Evolutionary conservation across 2,329 filamentous ascomycete genomes (phyloP).

Genomic region (Colletotrichum plurivorum): DNA sequence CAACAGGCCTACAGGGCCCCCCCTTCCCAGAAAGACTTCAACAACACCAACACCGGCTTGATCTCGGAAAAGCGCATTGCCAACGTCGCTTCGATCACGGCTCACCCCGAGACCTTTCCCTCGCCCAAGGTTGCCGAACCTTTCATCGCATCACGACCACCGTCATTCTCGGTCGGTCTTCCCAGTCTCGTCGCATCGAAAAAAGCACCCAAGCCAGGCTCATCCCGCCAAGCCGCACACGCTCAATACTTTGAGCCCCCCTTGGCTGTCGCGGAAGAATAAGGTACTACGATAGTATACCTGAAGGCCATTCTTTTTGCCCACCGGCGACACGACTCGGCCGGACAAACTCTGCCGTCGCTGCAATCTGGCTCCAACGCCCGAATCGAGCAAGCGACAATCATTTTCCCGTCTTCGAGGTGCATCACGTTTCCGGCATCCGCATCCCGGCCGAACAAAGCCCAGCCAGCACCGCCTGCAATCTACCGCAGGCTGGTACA

Average conservation of each 20-base stretch:
- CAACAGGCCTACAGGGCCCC: background rate
- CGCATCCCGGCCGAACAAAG: constrained; percentile 35
- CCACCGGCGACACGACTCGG: constrained; percentile 21
- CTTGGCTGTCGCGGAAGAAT: constrained; percentile 4
- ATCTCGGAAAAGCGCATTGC: constrained; percentile 33
- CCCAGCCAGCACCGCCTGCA: constrained; percentile 15
- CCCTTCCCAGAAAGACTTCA: background rate
- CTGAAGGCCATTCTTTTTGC: constrained; percentile 9
- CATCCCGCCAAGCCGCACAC: constrained; percentile 13
- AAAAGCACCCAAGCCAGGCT: constrained; percentile 11
- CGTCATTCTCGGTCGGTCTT: constrained; percentile 14
- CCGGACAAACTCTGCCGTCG: constrained; percentile 21
- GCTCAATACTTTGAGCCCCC: background rate
- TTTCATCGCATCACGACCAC: constrained; percentile 3
- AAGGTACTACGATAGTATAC: background rate
- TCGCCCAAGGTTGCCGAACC: constrained; percentile 12
- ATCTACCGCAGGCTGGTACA: constrained; percentile 18
- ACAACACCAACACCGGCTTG: constrained; percentile 18
- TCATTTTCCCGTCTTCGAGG: constrained; percentile 28
- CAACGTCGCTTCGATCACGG: constrained; percentile 21
- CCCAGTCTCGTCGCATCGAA: constrained; percentile 27
- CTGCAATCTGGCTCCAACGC: constrained; percentile 13
- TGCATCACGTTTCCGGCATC: constrained; percentile 36
- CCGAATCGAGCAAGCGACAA: constrained; percentile 21
- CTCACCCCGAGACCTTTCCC: constrained; percentile 7